Conservation (phyloP, 805 yeast species). For the Millerozyma acaciae region DNA sequence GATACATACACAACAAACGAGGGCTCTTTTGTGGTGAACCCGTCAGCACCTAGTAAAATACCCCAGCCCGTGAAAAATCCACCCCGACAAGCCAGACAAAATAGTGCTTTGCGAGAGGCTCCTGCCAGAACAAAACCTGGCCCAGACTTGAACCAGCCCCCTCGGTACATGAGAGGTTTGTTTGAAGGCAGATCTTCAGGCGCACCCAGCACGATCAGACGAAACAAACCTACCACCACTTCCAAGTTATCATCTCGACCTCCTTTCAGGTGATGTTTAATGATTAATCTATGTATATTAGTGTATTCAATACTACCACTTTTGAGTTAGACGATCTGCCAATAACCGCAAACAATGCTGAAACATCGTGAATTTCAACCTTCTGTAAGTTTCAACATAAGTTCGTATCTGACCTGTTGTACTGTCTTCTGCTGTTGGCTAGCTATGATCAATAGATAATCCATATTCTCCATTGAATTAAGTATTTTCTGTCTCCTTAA, state of each 20-base stretch:
- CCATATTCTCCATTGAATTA: slow-evolving; percentile 38
- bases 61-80: slow-evolving; percentile 14
- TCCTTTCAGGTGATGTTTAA: slow-evolving; percentile 14
- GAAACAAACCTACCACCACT: slow-evolving; percentile 4
- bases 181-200: slow-evolving; percentile 18
- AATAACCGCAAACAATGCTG: background rate
- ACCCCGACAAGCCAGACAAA: slow-evolving; percentile 4
- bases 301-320: background rate
- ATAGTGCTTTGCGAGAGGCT: slow-evolving; percentile 1
- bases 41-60: slow-evolving; percentile 14
- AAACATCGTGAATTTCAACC: slow-evolving; percentile 4
- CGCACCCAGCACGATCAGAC: slow-evolving; percentile 1
- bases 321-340: too few relatives aligned
- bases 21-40: slow-evolving; percentile 25
- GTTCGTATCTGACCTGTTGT: slow-evolving; percentile 39
- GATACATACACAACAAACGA: slow-evolving; percentile 24
- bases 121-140: slow-evolving; percentile 9
- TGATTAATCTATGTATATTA: slow-evolving; percentile 7
- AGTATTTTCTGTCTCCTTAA: slow-evolving; percentile 31
- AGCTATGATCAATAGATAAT: slow-evolving; percentile 35
- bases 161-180: slow-evolving; percentile 39
- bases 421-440: slow-evolving; percentile 41
- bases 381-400: slow-evolving; percentile 25
- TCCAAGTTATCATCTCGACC: slow-evolving; percentile 10
- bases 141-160: slow-evolving; percentile 43